Evolutionary conservation across 2,329 filamentous ascomycete genomes (phyloP).

Genomic region (Aspergillus sp.): DNA sequence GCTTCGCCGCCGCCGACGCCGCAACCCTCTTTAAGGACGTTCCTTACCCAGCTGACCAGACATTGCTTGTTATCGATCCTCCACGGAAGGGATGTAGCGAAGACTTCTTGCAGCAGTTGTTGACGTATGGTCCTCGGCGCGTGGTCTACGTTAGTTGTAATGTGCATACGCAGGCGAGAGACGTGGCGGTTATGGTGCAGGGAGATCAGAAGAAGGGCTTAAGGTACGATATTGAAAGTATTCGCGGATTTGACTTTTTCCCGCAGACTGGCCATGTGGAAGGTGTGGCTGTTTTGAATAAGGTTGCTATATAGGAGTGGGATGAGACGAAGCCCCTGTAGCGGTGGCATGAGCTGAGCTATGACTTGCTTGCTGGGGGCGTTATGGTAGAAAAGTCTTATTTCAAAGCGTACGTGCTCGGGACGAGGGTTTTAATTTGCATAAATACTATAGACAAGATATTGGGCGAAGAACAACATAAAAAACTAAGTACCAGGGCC

Average conservation of each 20-base stretch:
- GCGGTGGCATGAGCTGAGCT: not conserved
- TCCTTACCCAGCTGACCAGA: constrained; percentile 73
- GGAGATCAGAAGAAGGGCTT: constrained; percentile 49
- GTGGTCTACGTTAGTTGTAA: constrained; percentile 97
- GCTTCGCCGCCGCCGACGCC: constrained; percentile 88
- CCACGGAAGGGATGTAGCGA: constrained; percentile 92
- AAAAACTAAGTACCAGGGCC: constrained; percentile 67
- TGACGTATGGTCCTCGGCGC: constrained; percentile 72
- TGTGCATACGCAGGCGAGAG: constrained; percentile 93
- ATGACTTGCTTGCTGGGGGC: not conserved
- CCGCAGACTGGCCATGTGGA: constrained; percentile 76
- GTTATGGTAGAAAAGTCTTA: not conserved
- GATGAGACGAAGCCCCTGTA: not conserved
- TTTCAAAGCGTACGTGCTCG: not conserved
- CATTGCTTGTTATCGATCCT: constrained; percentile 94
- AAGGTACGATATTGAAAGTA: constrained; percentile 82
- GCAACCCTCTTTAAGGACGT: constrained; percentile 76
- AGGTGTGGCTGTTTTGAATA: constrained; percentile 60
- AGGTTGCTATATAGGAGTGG: constrained; percentile 14
- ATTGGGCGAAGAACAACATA: constrained; percentile 20
- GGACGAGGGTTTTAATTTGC: constrained; percentile 7
- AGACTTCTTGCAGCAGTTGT: constrained; percentile 76
- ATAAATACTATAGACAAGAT: constrained; percentile 31
- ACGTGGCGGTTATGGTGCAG: constrained; percentile 82
- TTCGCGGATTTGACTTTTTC: constrained; percentile 96